Conservation (phyloP, 495 filamentous ascomycete genomes). For the Trichoderma reesei region DNA sequence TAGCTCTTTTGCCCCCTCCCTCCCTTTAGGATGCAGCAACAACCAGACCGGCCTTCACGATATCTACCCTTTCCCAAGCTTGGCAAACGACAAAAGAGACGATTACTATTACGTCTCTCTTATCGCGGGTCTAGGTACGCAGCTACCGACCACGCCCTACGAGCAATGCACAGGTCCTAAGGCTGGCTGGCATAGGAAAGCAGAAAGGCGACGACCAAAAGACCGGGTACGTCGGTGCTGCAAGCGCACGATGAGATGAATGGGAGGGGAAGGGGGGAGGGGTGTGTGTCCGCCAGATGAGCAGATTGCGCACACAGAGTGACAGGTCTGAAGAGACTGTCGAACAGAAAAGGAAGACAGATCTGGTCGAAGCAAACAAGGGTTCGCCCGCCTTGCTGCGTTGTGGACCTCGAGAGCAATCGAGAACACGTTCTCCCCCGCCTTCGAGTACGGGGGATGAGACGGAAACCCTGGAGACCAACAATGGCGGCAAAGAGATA, state of each 20-base stretch:
- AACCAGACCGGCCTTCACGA: too few species aligned
- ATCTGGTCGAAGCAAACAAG: not conserved
- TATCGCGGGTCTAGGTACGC: not conserved
- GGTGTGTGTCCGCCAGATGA: not conserved
- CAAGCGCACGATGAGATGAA: not conserved
- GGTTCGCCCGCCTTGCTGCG: not conserved
- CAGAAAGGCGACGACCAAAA: not conserved
- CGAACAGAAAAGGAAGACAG: not conserved
- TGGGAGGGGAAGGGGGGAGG: not conserved
- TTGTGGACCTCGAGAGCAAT: not conserved
- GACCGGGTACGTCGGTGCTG: not conserved
- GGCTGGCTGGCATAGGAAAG: not conserved
- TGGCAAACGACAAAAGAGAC: not conserved
- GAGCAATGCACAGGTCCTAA: not conserved
- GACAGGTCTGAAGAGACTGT: not conserved
- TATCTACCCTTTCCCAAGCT: too few species aligned
- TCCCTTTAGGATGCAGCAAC: not conserved
- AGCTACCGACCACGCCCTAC: not conserved
- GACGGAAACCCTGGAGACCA: not conserved
- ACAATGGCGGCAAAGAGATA: not conserved
- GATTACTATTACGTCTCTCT: not conserved
- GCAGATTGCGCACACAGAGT: not conserved
- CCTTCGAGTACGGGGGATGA: not conserved
- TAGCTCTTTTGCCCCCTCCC: not conserved
- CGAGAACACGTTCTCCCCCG: constrained; percentile 8